phyloP scores from a whole-genome alignment of 495 filamentous ascomycete genomes.

The Halenospora varia region DNA sequence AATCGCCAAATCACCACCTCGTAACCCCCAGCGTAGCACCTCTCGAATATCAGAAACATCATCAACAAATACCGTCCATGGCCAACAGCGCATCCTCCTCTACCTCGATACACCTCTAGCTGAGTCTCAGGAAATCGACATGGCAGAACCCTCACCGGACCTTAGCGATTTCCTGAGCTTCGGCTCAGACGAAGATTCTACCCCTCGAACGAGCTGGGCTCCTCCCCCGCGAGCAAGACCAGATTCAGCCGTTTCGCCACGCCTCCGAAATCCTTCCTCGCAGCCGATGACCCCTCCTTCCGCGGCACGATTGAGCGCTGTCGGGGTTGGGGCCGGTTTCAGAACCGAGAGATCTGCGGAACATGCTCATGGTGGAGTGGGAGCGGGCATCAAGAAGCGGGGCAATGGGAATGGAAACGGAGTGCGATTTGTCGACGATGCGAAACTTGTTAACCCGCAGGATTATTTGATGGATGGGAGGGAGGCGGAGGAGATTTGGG shows the following conservation, averaged over 20 bases:
- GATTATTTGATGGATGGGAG: constrained; percentile 18
- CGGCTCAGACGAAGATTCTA: constrained; percentile 25
- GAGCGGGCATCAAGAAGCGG: constrained; percentile 3
- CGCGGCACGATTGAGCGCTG: constrained; percentile 22
- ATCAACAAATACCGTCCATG: constrained; percentile 7
- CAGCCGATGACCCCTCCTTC: constrained; percentile 14
- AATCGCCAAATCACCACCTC: constrained; percentile 20
- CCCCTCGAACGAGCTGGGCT: constrained; percentile 17
- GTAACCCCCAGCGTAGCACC: constrained; percentile 2
- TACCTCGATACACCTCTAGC: constrained; percentile 21
- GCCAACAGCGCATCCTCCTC: constrained; percentile 13
- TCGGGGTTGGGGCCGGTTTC: constrained; percentile 14
- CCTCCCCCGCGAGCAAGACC: constrained; percentile 5
- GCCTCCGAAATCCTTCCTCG: not conserved
- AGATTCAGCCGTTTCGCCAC: constrained; percentile 13
- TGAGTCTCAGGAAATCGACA: constrained; percentile 13
- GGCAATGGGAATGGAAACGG: not conserved
- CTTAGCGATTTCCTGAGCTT: constrained; percentile 26
- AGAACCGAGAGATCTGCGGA: no score
- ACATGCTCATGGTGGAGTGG: not conserved
- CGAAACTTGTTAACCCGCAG: constrained; percentile 4
- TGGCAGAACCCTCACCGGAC: constrained; percentile 24
- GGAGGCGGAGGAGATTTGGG: constrained; percentile 15
- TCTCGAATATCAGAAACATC: constrained; percentile 10
- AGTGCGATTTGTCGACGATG: constrained; percentile 15